These are phyloP conservation scores for Eimeria acervulina DNA, from an alignment of 169 alveolate genomes.

Conservation along the genomic window DNA sequence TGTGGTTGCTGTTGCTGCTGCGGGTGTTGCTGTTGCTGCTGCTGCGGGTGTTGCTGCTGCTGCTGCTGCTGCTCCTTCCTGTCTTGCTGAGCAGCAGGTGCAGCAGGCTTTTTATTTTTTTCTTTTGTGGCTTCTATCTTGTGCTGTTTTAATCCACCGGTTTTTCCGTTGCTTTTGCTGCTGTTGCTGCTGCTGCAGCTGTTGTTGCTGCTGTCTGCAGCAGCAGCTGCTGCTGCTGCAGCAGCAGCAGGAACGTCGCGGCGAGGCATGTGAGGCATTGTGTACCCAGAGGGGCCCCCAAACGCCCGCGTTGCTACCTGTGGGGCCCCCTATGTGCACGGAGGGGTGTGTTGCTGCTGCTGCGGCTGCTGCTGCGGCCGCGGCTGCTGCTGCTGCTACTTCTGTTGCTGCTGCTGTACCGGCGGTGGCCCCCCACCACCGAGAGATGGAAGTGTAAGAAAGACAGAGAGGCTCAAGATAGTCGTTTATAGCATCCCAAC, in stretches of 20 bases:
- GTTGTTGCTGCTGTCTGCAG: neutral
- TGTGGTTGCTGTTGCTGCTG: neutral
- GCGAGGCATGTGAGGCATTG: slow-evolving; percentile 9
- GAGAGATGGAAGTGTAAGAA: no score
- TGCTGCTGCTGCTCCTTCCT: slow-evolving; percentile 23
- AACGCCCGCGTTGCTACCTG: neutral
- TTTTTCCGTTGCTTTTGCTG: no score
- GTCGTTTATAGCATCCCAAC: no score
- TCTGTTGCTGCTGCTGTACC: neutral
- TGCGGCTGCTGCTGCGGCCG: no score
- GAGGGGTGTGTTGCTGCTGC: no score
- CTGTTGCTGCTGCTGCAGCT: no score
- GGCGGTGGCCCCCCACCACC: neutral
- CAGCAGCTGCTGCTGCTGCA: slow-evolving; percentile 45
- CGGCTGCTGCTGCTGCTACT: neutral
- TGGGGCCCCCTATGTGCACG: slow-evolving; percentile 24
- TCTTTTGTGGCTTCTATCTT: neutral
- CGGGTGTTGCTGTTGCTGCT: slow-evolving; percentile 20
- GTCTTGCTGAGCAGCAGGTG: neutral
- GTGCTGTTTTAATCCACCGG: neutral
- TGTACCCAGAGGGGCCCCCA: slow-evolving; percentile 15
- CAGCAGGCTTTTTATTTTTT: neutral
- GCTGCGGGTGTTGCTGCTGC: slow-evolving; percentile 37
- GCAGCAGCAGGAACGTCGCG: slow-evolving; percentile 43
- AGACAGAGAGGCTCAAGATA: no score